Evolutionary conservation across 192 early-diverging fungal species (phyloP).

Genomic region (Coemansia sp.): DNA sequence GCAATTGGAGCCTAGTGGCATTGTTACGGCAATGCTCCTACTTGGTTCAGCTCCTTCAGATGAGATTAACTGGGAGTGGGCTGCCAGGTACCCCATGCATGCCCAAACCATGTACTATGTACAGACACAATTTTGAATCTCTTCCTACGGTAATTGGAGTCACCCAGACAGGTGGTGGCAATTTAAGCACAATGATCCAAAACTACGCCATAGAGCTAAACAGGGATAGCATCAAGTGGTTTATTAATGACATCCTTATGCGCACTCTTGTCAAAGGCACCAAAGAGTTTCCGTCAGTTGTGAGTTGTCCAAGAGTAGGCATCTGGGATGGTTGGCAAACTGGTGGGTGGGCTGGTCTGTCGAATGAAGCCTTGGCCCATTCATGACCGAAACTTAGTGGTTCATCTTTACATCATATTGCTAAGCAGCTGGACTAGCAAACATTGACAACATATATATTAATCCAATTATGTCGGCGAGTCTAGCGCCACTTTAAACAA

Average conservation of each 20-base stretch:
- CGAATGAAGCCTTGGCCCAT: constrained; percentile 43
- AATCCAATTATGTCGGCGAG: neutral
- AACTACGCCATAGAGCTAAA: constrained; percentile 65
- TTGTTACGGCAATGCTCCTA: constrained; percentile 60
- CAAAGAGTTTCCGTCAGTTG: constrained; percentile 33
- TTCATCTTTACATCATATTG: constrained; percentile 41
- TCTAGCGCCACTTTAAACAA: too few relatives aligned
- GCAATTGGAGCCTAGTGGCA: constrained; percentile 33
- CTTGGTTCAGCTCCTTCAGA: constrained; percentile 55
- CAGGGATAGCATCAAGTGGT: constrained; percentile 63
- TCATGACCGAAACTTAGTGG: constrained; percentile 37
- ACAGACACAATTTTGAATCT: constrained; percentile 35
- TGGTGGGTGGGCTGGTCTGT: constrained; percentile 54
- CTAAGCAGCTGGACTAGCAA: constrained; percentile 6
- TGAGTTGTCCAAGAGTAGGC: constrained; percentile 44
- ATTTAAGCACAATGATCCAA: constrained; percentile 58
- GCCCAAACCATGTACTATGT: constrained; percentile 62
- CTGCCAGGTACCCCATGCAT: constrained; percentile 58
- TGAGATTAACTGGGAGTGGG: constrained; percentile 69
- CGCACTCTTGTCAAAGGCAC: constrained; percentile 10
- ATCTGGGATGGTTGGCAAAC: constrained; percentile 55
- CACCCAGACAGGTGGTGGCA: constrained; percentile 31
- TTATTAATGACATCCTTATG: constrained; percentile 45
- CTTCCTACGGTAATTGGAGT: constrained; percentile 37
- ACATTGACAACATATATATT: neutral